Base-by-base conservation (phyloP, 2,329 filamentous ascomycete genomes). In the Fonsecaea monophora region DNA sequence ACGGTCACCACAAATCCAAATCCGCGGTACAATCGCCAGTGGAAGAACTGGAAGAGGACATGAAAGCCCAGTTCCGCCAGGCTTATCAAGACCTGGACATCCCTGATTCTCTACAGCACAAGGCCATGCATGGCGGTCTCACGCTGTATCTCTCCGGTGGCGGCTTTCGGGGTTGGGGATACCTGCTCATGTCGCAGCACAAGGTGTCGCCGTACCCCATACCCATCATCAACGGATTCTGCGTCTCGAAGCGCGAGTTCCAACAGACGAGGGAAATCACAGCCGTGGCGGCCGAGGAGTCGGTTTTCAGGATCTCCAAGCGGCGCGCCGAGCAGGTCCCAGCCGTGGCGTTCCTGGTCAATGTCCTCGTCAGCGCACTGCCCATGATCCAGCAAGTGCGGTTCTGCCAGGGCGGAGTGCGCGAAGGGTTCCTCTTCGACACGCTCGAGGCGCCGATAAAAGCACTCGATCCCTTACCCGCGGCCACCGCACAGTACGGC, bases 141-240 rank as follows among this genome's bases (percentile, higher is more conserved):
- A 87, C 90, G 38, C 82, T 97, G 8, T 97, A 94, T 76, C 87
- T 97, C 65, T 96, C 91, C 69, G 94, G 94, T 53, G 94, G 94
- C 30, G 94, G 94, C 0, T 96, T 97, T 75, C 84, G 94, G 40
- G 94, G 94, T 15, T 97, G 96, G 83, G 94, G 93, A 6, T 96
- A 92, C 77, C 88, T 96, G 74, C 83, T 97, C 60, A 94, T 96
- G 90, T 89, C 90, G 75, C 85, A 87, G 71, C 91, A 94, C 73
- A 78, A 82, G 5, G 85, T 92, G 53, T 82, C 85, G 62, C 92
- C 92, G 0, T 97, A 96, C 76, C 94, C 94, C 0, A 90, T 97
- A 32, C 87, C 92, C 0, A 89, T 90, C 21, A 90, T 95, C 77
- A 94, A 93, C 68, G 89, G 91, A 1, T 97, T 95, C 78, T 86